Base-by-base conservation (phyloP, 768 basidiomycete species). In the Leucocoprinus leucothites region DNA sequence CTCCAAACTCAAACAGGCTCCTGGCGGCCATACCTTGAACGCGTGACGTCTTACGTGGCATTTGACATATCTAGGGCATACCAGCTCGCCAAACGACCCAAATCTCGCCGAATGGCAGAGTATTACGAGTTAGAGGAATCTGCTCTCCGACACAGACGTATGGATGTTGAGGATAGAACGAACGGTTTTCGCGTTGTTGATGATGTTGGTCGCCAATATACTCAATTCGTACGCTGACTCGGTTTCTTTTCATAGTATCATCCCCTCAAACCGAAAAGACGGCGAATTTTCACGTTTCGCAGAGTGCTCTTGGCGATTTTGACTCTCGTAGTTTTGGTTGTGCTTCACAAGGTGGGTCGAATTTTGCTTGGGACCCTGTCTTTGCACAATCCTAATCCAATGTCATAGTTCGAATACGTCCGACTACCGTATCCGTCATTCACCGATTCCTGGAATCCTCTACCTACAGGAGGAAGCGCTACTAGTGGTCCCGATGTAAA, bases 401-500 rank as follows among this genome's bases (percentile, higher is more conserved):
- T 26, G 14, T 18, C 25, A 41, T 42, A 16, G 54, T 44, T 34
- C 22, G 54, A 24, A 19, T 24, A 48, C n/a, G 41, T 48, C 5
- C 40, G 9, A 34, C 13, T 49, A 24, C 28, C 41, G 2, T 49
- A 31, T 22, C 8, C 35, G 11, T 25, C 53, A 3, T 21, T 26
- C 14, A 25, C 18, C 14, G 28, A 24, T 3, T 42, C 38, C 16
- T 42, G 47, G 48, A 48, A n/a, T 4, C 38, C 54, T 2, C 22
- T 48, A n/a, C 41, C 54, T 11, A 35, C 25, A 13, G 22, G 41
- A 9, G 38, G 47, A 24, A 49, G 18, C 45, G 58, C 16, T 53
- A 63, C 28, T 57, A 73, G 36, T 60, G 64, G 22, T 13, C 81
- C 82, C 1, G 91, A 94, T 66, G 63, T 72, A 9, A 59, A 65